phyloP scores from a whole-genome alignment of 2,329 filamentous ascomycete genomes.

The Epichloe glyceriae region DNA sequence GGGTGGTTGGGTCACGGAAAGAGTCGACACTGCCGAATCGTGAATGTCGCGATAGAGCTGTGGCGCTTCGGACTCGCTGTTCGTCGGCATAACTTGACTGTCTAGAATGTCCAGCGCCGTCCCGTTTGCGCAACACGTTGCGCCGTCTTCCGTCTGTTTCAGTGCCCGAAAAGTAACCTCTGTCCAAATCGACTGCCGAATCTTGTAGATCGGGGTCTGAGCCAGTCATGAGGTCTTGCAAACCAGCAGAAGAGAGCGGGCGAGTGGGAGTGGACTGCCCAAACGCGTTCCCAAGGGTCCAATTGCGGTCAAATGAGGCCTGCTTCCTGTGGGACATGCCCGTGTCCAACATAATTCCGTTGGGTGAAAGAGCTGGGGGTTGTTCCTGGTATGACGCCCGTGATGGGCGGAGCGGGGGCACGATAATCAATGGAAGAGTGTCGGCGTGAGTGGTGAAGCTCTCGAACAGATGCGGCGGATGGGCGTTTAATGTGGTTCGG shows the following conservation, averaged over 20 bases:
- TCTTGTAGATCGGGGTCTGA: constrained; percentile 31
- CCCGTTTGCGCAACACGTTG: constrained; percentile 71
- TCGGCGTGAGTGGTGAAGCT: constrained; percentile 70
- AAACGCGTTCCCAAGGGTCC: constrained; percentile 47
- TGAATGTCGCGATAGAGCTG: constrained; percentile 58
- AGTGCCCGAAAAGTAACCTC: constrained; percentile 86
- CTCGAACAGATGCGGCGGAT: constrained; percentile 70
- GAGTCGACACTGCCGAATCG: constrained; percentile 71
- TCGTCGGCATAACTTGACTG: constrained; percentile 70
- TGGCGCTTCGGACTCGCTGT: constrained; percentile 51
- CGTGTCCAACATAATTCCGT: constrained; percentile 28
- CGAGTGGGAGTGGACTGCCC: constrained; percentile 23
- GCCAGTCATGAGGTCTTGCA: constrained; percentile 28
- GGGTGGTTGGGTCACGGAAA: constrained; percentile 41
- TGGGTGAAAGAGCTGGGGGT: constrained; percentile 25
- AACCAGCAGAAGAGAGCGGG: constrained; percentile 40
- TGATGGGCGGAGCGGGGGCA: constrained; percentile 11
- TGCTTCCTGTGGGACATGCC: constrained; percentile 46
- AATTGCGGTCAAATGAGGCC: constrained; percentile 57
- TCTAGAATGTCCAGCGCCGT: constrained; percentile 48
- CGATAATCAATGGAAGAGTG: constrained; percentile 78
- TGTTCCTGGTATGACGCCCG: constrained; percentile 10
- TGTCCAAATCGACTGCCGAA: constrained; percentile 53
- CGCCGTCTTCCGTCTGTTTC: constrained; percentile 66
- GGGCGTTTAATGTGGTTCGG: constrained; percentile 45